These are phyloP conservation scores for Phaeosphaeria sp. DNA, from an alignment of 2,329 filamentous ascomycete species.

Conservation along the genomic window DNA sequence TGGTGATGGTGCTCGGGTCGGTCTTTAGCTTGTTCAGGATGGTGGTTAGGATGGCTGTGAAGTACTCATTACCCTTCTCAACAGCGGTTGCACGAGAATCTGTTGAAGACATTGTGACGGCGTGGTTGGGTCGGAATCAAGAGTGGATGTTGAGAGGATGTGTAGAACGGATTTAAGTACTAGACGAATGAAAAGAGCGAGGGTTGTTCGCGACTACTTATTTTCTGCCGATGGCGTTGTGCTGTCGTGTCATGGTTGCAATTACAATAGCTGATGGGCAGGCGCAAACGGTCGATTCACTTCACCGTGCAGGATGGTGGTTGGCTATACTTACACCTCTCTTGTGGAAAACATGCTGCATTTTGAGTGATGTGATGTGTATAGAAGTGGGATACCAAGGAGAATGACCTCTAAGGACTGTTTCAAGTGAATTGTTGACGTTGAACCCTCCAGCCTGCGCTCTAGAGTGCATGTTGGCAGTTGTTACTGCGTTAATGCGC, in stretches of 20 bases:
- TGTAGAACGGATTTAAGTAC: neutral
- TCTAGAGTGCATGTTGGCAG: no score
- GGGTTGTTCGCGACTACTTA: neutral
- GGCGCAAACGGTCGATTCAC: neutral
- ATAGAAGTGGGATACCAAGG: no score
- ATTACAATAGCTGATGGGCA: neutral
- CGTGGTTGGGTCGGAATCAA: neutral
- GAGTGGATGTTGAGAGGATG: neutral
- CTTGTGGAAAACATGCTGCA: no score
- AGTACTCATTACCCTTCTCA: neutral
- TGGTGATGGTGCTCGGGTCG: conserved; percentile 33
- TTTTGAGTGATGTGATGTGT: no score
- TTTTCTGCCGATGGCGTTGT: conserved; percentile 1
- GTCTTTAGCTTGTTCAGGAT: conserved; percentile 1
- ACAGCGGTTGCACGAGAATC: neutral
- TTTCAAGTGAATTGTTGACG: no score
- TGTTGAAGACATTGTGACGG: neutral
- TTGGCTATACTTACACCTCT: neutral
- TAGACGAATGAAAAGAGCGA: no score
- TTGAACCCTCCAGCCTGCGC: no score
- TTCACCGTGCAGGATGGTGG: neutral
- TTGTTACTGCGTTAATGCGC: no score
- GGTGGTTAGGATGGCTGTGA: neutral
- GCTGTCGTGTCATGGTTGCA: neutral
- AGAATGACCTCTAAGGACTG: no score